These are phyloP conservation scores for Endocarpon pusillum DNA, from an alignment of 495 filamentous ascomycete species.

Conservation along the genomic window DNA sequence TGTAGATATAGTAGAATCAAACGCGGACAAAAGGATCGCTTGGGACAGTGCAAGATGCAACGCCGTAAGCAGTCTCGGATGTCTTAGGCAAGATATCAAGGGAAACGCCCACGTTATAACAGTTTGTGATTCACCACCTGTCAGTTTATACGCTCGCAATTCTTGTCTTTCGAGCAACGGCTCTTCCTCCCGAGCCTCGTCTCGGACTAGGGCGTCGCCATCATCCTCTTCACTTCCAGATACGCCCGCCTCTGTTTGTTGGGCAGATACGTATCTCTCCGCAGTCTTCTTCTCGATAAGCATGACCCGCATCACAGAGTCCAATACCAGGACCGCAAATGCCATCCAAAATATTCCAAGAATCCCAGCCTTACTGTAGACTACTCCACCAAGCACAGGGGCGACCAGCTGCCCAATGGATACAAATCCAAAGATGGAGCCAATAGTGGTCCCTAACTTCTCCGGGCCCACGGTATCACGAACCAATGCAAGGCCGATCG, in stretches of 20 bases:
- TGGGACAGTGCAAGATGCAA: slow-evolving; percentile 10
- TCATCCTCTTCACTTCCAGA: neutral
- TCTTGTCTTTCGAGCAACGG: neutral
- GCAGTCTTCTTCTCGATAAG: slow-evolving; percentile 55
- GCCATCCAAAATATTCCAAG: slow-evolving; percentile 40
- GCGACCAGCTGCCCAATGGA: slow-evolving; percentile 43
- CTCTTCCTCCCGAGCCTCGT: neutral
- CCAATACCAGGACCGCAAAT: slow-evolving; percentile 36
- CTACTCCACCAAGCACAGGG: slow-evolving; percentile 42
- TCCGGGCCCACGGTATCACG: slow-evolving; percentile 41
- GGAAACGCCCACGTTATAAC: neutral
- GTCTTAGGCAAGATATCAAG: neutral
- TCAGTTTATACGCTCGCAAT: neutral
- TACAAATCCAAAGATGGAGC: slow-evolving; percentile 46
- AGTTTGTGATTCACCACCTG: neutral
- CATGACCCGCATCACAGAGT: slow-evolving; percentile 43
- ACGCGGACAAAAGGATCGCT: slow-evolving; percentile 37
- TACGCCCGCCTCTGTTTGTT: neutral
- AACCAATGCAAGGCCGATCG: slow-evolving; percentile 40
- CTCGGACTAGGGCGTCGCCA: neutral
- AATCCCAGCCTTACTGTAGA: slow-evolving; percentile 42
- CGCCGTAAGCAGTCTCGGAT: neutral
- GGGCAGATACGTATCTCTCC: slow-evolving; percentile 33
- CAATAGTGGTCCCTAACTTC: slow-evolving; percentile 37
- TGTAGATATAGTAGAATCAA: slow-evolving; percentile 39